A percentile compares a stretch with the other conserved stretches of the same genome.
phyloP scores from a whole-genome alignment of 192 early-diverging fungal genomes.

The Dispira parvispora region DNA sequence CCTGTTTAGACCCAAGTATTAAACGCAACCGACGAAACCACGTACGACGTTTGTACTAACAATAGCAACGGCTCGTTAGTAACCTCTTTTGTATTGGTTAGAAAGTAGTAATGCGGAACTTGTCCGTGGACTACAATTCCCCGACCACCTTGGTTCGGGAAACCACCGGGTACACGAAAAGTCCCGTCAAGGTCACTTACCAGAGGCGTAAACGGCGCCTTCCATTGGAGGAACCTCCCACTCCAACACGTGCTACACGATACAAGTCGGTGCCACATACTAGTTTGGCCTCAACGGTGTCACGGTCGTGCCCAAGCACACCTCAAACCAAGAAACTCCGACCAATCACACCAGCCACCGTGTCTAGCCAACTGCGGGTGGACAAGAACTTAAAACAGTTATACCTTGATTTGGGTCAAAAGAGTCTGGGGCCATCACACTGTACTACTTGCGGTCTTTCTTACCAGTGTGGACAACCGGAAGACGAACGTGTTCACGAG shows the following conservation, averaged over 20 bases:
- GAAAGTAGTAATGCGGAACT: too few species aligned
- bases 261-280: background rate
- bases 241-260: background rate
- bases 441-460: conserved; percentile 27
- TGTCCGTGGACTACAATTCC: too few species aligned
- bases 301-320: background rate
- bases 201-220: conserved; percentile 1
- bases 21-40: too few species aligned
- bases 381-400: conserved; percentile 15
- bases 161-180: too few species aligned
- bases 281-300: background rate
- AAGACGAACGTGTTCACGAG: conserved; percentile 24
- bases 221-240: background rate
- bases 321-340: background rate
- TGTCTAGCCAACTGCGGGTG: background rate
- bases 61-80: too few species aligned
- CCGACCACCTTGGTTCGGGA: too few species aligned
- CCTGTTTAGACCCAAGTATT: too few species aligned
- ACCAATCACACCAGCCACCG: background rate
- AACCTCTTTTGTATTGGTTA: too few species aligned
- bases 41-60: too few species aligned
- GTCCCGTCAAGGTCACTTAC: background rate
- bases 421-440: conserved; percentile 13
- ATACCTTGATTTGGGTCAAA: conserved; percentile 30
- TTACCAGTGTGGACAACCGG: conserved; percentile 23